Evolutionary conservation across 495 filamentous ascomycete species (phyloP).

Genomic region (Penicillium paradoxum): DNA sequence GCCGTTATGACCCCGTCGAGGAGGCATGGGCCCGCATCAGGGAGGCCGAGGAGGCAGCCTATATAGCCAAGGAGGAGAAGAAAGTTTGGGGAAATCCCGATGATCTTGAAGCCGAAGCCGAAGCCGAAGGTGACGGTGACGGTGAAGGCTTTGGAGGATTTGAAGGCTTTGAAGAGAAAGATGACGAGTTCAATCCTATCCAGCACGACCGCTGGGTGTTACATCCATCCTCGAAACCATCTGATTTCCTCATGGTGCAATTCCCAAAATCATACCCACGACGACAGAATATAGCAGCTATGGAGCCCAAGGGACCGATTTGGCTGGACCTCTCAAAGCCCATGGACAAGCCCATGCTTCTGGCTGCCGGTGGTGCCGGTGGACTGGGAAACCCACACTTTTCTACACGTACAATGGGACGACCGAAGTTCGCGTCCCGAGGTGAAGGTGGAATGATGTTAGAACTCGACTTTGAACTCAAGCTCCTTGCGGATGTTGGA

Average conservation of each 20-base stretch:
- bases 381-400: constrained; percentile 95
- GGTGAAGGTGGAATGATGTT: constrained; percentile 75
- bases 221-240: constrained; percentile 68
- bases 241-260: constrained; percentile 55
- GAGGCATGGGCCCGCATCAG: constrained; percentile 49
- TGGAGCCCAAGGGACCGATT: constrained; percentile 67
- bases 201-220: constrained; percentile 74
- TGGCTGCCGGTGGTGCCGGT: constrained; percentile 84
- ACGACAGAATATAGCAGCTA: constrained; percentile 50
- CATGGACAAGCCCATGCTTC: constrained; percentile 77
- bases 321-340: constrained; percentile 75
- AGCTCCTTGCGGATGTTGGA: constrained; percentile 90
- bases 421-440: constrained; percentile 82
- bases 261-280: constrained; percentile 58
- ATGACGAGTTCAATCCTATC: constrained; percentile 29
- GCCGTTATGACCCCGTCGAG: constrained; percentile 67
- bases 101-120: background rate
- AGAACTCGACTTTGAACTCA: constrained; percentile 83
- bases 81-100: background rate
- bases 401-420: constrained; percentile 57
- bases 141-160: too few relatives aligned
- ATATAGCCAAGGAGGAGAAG: constrained; percentile 15
- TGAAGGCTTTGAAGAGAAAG: constrained; percentile 20
- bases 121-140: too few relatives aligned
- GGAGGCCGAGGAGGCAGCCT: constrained; percentile 25